A percentile compares a stretch with the other conserved stretches of the same genome.
Evolutionary conservation across 768 basidiomycete genomes (phyloP).

Genomic region (Tricholoma flavovirens): DNA sequence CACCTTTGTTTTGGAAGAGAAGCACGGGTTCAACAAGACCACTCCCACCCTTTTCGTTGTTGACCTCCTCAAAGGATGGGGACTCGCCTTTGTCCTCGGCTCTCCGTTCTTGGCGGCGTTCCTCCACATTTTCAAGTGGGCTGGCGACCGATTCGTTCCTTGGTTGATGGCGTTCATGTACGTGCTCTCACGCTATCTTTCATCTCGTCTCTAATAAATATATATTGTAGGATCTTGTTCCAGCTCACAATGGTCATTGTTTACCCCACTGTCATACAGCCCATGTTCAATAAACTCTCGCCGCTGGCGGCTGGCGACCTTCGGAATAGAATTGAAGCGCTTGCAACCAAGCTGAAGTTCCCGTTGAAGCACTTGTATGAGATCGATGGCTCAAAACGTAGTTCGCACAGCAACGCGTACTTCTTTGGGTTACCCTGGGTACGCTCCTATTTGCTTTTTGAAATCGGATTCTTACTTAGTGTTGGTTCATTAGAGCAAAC

Average conservation of each 20-base stretch:
- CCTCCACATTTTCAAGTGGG: slow-evolving; percentile 88
- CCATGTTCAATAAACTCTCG: slow-evolving; percentile 95
- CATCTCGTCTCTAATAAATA: background rate
- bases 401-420: slow-evolving; percentile 93
- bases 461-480: background rate
- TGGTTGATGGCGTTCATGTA: slow-evolving; percentile 93
- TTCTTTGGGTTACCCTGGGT: slow-evolving; percentile 98
- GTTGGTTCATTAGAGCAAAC: slow-evolving; percentile 57
- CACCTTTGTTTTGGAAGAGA: slow-evolving; percentile 92
- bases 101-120: slow-evolving; percentile 84
- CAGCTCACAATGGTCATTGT: slow-evolving; percentile 80
- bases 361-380: slow-evolving; percentile 93
- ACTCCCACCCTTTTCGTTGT: slow-evolving; percentile 67
- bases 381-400: slow-evolving; percentile 95
- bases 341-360: slow-evolving; percentile 83
- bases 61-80: slow-evolving; percentile 80
- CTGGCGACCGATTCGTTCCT: slow-evolving; percentile 87
- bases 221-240: slow-evolving; percentile 57
- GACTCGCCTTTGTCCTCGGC: slow-evolving; percentile 64
- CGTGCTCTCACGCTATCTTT: slow-evolving; percentile 20
- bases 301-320: slow-evolving; percentile 76
- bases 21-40: slow-evolving; percentile 96
- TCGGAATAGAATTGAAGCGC: slow-evolving; percentile 65
- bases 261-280: slow-evolving; percentile 86
- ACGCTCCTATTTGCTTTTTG: slow-evolving; percentile 14